Evolutionary conservation across 768 basidiomycete species (phyloP), one percentile per base, ranked within the genome.

Genomic region (Rhodotorula taiwanensis): DNA sequence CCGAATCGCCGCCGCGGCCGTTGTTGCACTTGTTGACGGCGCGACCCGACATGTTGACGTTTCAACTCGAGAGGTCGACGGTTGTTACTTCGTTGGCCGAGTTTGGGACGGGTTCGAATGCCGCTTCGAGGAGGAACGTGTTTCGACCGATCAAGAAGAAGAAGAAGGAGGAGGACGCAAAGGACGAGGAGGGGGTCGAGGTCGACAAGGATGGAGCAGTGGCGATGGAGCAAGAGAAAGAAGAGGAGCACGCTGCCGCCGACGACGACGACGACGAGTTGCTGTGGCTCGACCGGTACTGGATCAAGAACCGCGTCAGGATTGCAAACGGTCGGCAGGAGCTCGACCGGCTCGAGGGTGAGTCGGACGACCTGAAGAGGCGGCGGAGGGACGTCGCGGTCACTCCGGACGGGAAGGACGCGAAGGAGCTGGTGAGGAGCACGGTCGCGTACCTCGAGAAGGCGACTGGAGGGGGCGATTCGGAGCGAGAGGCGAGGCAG

Each of bases 261-360:
- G n/a, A n/a, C n/a, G n/a, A n/a, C n/a, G n/a, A n/a, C n/a, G 36
- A 39, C 10, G 36, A 39, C 9, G 36, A 39, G 16, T 16, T 39
- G 10, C 36, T 64, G 2, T 64, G 50, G 55, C 43, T 68, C 20
- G 67, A 68, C 33, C 50, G 62, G 36, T 68, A 64, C 43, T 33
- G 48, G 39, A 45, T 67, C 18, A 36, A 39, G 49, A 59, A 53
- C 31, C 52, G 58, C 20, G 33, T 23, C 1, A 23, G 25, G 28
- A 39, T 64, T 9, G 21, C 28, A 2, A 42, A 51, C 23, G 50
- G 9, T 8, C 10, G 66, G 1, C 16, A 15, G 21, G 25, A 16
- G 28, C 30, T 48, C 14, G 28, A 28, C 8, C 15, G 10, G 25
- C 27, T 67, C 36, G 36, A 25, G 7, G 30, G 31, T 15, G 48